phyloP scores from a whole-genome alignment of 129 eudicot species.

The Cynara cardunculus region DNA sequence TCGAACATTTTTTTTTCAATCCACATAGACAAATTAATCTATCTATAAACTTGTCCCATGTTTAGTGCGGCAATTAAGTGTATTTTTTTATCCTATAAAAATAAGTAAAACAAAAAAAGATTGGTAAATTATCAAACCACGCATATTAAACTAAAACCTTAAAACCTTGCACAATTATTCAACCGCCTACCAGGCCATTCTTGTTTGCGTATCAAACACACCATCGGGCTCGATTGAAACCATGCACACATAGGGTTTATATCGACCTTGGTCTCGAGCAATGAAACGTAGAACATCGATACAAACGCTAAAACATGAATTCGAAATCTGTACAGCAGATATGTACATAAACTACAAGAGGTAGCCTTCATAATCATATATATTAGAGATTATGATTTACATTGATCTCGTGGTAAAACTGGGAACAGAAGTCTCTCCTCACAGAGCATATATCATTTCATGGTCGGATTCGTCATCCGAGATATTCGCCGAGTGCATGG shows the following conservation, averaged over 20 bases:
- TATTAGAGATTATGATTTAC: slow-evolving; percentile 20
- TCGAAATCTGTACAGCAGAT: slow-evolving; percentile 14
- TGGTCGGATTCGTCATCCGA: slow-evolving; percentile 85
- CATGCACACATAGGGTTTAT: slow-evolving; percentile 1
- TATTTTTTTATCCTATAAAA: no score
- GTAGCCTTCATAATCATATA: neutral
- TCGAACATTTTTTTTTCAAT: no score
- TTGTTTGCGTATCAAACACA: neutral
- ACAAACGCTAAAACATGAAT: neutral
- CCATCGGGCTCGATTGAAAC: neutral
- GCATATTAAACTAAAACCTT: neutral
- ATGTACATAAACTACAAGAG: slow-evolving; percentile 33
- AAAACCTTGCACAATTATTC: neutral
- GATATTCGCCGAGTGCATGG: slow-evolving; percentile 60
- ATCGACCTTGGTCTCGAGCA: slow-evolving; percentile 1
- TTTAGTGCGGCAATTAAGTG: neutral
- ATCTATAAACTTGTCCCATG: neutral
- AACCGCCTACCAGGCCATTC: neutral
- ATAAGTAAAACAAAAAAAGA: neutral
- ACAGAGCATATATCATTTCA: slow-evolving; percentile 77
- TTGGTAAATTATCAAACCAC: neutral
- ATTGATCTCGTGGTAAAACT: slow-evolving; percentile 8
- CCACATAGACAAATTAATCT: no score
- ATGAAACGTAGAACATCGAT: neutral
- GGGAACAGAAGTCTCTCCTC: neutral